Percentiles rank a stretch among this genome's conserved stretches.
These are phyloP conservation scores for Metschnikowia santaceciliae DNA, from an alignment of 805 yeast species.

Conservation along the genomic window DNA sequence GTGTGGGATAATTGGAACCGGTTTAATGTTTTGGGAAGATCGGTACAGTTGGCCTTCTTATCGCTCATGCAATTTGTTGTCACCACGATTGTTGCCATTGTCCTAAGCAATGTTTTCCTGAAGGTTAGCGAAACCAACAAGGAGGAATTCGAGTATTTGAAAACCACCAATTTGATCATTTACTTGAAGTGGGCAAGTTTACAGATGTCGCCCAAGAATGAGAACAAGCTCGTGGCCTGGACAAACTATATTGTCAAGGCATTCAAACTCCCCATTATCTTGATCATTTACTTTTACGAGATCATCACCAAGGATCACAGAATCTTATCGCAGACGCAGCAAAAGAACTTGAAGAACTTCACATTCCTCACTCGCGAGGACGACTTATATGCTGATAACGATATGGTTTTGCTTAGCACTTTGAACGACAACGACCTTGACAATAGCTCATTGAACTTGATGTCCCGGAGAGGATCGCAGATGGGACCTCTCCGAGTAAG, in stretches of 20 bases:
- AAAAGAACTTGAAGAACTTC: slow-evolving; percentile 27
- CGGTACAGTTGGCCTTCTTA: slow-evolving; percentile 47
- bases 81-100: slow-evolving; percentile 53
- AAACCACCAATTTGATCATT: slow-evolving; percentile 35
- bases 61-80: slow-evolving; percentile 53
- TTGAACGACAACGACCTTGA: slow-evolving; percentile 20
- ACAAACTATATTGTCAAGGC: slow-evolving; percentile 22
- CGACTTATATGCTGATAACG: slow-evolving; percentile 30
- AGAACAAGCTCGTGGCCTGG: slow-evolving; percentile 7
- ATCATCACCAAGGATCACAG: slow-evolving; percentile 19
- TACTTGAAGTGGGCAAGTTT: slow-evolving; percentile 32
- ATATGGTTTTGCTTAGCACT: slow-evolving; percentile 21
- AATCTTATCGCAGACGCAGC: slow-evolving; percentile 16
- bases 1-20: slow-evolving; percentile 55
- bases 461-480: slow-evolving; percentile 26
- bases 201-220: slow-evolving; percentile 11
- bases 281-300: slow-evolving; percentile 34
- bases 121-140: slow-evolving; percentile 29
- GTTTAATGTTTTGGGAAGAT: slow-evolving; percentile 44
- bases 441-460: slow-evolving; percentile 22
- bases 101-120: slow-evolving; percentile 41
- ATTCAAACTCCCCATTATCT: slow-evolving; percentile 34
- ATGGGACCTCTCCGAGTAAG: slow-evolving; percentile 8
- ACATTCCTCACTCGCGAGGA: slow-evolving; percentile 33
- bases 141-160: slow-evolving; percentile 40